Evolutionary conservation across 495 filamentous ascomycete species (phyloP), one percentile per base, ranked within the genome.

Genomic region (Talaromyces borbonicus): DNA sequence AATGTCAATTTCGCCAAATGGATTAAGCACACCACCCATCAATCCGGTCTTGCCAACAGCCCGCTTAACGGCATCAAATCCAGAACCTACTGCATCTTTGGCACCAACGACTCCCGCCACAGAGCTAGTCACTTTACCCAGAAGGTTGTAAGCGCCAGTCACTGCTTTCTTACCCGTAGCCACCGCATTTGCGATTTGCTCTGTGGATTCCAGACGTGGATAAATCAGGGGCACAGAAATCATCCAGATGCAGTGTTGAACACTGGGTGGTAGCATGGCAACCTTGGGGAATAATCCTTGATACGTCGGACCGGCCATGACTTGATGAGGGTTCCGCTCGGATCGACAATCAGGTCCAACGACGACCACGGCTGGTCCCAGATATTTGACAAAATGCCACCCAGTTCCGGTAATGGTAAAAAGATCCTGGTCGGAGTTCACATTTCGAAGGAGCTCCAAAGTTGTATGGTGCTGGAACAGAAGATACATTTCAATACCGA

Each of bases 401-500:
- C 92, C 92, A 1, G 87, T 83, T 7, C 92, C 93, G 0, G 92
- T 98, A 44, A 98, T 86, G 2, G 92, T 98, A 72, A 98, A 98
- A 22, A 97, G 75, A 54, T 98, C 92, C 19, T 78, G 72, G 48
- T 97, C 93, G 39, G 83, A 84, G 55, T 73, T 81, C 44, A 90
- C 79, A 51, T 87, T 87, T 24, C 90, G 82, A 14, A 98, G 78
- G 24, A 97, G 84, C 54, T 97, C 93, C 14, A 93, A 77, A 1
- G 89, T 95, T 0, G 93, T 95, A 61, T 98, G 92, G 58, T 98
- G 92, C 56, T 98, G 92, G 70, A 98, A 98, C 15, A 98, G 79
- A n/a, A 98, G 74, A 56, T 96, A 98, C 87, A 95, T 96, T 49
- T 96, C 88, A 44, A 94, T 90, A n/a, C 87, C 93, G 22, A 98